A percentile compares a stretch with the other conserved stretches of the same genome.
Conservation (phyloP, 1,284 basidiomycete genomes). For the Cutaneotrichosporon dermatis region DNA sequence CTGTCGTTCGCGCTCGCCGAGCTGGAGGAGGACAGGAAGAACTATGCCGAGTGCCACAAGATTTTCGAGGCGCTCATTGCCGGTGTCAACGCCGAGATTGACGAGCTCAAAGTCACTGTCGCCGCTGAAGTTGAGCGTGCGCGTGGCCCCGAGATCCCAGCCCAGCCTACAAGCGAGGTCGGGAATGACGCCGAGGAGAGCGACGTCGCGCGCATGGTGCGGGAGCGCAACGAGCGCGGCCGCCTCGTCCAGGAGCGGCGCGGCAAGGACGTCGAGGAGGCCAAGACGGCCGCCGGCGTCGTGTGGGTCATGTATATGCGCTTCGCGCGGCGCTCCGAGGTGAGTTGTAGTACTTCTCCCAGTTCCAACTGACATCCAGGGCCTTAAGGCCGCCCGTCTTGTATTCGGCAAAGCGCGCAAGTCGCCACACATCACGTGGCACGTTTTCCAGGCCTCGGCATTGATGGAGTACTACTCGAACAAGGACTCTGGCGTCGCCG, state of each 20-base stretch:
- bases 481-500: slow-evolving; percentile 77
- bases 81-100: slow-evolving; percentile 66
- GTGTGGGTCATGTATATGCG: slow-evolving; percentile 85
- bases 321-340: slow-evolving; percentile 76
- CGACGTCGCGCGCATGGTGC: slow-evolving; percentile 55
- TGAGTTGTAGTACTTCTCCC: slow-evolving; percentile 25
- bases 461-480: slow-evolving; percentile 94
- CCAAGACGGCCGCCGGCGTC: slow-evolving; percentile 52
- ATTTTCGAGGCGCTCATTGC: slow-evolving; percentile 68
- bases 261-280: slow-evolving; percentile 52
- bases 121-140: slow-evolving; percentile 51
- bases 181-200: slow-evolving; percentile 40
- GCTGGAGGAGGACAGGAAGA: slow-evolving; percentile 63
- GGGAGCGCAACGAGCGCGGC: slow-evolving; percentile 60
- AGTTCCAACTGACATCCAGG: slow-evolving; percentile 43
- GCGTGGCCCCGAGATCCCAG: slow-evolving; percentile 46
- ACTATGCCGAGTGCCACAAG: slow-evolving; percentile 63
- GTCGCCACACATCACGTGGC: slow-evolving; percentile 82
- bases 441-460: slow-evolving; percentile 88
- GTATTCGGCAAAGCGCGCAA: slow-evolving; percentile 82
- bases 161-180: slow-evolving; percentile 24
- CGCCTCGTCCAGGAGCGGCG: slow-evolving; percentile 48
- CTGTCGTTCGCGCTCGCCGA: slow-evolving; percentile 88
- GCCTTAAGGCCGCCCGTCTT: slow-evolving; percentile 68
- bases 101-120: slow-evolving; percentile 59